phyloP scores from a whole-genome alignment of 2,329 filamentous ascomycete species.

The Botrytis galanthina region DNA sequence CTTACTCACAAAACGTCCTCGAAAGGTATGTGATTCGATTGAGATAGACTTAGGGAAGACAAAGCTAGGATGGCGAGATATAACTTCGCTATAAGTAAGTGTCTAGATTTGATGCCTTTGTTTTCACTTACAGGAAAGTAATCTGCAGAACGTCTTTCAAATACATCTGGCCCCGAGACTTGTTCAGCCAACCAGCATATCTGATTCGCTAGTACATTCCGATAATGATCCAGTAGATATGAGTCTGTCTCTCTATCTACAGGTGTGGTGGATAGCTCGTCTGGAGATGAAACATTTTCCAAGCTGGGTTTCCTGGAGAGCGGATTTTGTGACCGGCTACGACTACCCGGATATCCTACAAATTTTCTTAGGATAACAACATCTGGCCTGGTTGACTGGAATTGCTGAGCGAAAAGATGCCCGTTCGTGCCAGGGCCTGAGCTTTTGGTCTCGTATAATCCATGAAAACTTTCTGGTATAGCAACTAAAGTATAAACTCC shows the following conservation, averaged over 20 bases:
- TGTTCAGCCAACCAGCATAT: slow-evolving; percentile 23
- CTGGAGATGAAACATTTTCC: not conserved
- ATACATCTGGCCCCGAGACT: not conserved
- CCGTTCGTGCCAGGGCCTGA: not conserved
- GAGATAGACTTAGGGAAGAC: slow-evolving; percentile 8
- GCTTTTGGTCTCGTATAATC: slow-evolving; percentile 44
- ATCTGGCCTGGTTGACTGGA: not conserved
- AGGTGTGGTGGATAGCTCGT: not conserved
- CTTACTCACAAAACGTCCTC: slow-evolving; percentile 23
- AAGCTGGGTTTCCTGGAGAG: not conserved
- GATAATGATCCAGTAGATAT: slow-evolving; percentile 32
- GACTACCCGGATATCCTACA: not conserved
- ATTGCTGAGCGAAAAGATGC: not conserved
- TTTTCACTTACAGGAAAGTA: slow-evolving; percentile 12
- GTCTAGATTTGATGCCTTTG: not conserved
- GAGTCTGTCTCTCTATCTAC: slow-evolving; percentile 8
- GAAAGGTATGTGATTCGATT: slow-evolving; percentile 21
- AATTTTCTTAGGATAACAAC: not conserved
- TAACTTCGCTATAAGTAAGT: slow-evolving; percentile 3
- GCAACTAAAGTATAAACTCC: slow-evolving; percentile 56
- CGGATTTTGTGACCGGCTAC: not conserved
- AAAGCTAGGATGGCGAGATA: slow-evolving; percentile 15
- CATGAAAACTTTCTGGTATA: slow-evolving; percentile 53
- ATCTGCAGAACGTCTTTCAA: not conserved
- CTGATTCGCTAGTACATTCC: slow-evolving; percentile 32